Base-by-base conservation (phyloP, 23 red algal species). In the Gracilaria gracilis region DNA sequence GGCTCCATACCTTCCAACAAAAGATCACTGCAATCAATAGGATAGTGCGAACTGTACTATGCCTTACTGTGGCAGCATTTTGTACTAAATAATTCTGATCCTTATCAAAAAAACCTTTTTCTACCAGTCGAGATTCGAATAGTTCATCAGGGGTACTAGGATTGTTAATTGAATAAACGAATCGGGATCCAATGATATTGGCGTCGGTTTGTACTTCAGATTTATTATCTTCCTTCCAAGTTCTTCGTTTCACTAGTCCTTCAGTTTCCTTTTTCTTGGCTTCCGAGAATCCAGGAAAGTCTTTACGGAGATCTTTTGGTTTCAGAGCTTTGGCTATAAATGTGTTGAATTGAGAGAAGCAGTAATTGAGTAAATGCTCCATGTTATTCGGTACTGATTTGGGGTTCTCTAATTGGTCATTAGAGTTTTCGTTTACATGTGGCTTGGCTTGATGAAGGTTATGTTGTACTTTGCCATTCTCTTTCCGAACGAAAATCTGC, bases 51-150 rank as follows among this genome's bases (percentile, higher is more conserved):
- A 79, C 28, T 28, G 35, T 54, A 5, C 46, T 33, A 32, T 79
- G 32, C 4, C 23, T 46, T 1, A 79, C 46, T 16, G 25, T 46
- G 13, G 75, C 50, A 9, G n/a, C 23, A 57, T 79, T 57, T 12
- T 79, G 33, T 15, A 79, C 16, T 79, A 54, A 13, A 32, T 29
- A 79, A 37, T 50, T 57, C 21, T 79, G 42, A 5, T 79, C 75
- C 20, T 32, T 50, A 21, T 79, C 50, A 20, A 20, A 57, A 57
- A 54, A 57, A 51, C 75, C 75, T 49, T 79, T 11, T 7, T 11
- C 75, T 3, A 57, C 75, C 1, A 79, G 40, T 51, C 75, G 39
- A 4, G 75, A 11, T 20, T 49, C 50, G 14, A 24, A 27, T 3
- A 14, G 7, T 49, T 79, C 75, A 28, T 50, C 75, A 19, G 14